Evolutionary conservation across 345 rosid species (phyloP).

Genomic region (Salix udensis): DNA sequence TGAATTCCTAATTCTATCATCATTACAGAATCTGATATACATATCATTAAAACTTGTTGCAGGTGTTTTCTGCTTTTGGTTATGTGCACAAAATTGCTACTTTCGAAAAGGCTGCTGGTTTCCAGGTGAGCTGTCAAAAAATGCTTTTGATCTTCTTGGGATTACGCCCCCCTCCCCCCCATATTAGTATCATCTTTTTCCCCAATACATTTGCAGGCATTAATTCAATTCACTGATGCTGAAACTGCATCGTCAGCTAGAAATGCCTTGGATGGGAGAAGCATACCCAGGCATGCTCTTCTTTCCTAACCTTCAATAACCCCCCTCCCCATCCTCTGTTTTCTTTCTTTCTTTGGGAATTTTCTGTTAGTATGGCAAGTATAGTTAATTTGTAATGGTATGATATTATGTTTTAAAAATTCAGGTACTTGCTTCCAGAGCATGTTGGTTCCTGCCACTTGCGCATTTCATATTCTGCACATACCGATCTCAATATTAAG

Average conservation of each 20-base stretch:
- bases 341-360: not conserved
- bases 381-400: not conserved
- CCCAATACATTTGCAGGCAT: conserved; percentile 51
- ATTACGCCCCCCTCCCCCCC: not conserved
- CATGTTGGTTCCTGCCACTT: conserved; percentile 68
- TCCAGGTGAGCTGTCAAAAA: conserved; percentile 55
- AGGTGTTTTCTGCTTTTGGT: conserved; percentile 99
- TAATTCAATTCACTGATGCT: conserved; percentile 86
- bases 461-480: conserved; percentile 93
- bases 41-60: conserved; percentile 29
- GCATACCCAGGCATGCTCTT: conserved; percentile 67
- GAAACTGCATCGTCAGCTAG: conserved; percentile 85
- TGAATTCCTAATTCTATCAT: not conserved
- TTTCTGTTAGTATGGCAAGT: not conserved
- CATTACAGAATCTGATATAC: conserved; percentile 6
- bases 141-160: conserved; percentile 4
- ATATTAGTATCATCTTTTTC: conserved; percentile 13
- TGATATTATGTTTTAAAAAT: conserved; percentile 13
- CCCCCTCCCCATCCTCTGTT: too few relatives aligned
- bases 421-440: conserved; percentile 85
- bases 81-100: conserved; percentile 97
- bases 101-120: conserved; percentile 95
- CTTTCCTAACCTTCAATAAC: conserved; percentile 1
- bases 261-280: conserved; percentile 89
- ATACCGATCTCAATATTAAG: conserved; percentile 92